Evolutionary conservation across 768 basidiomycete genomes (phyloP).

Genomic region (Lentinula detonsa): DNA sequence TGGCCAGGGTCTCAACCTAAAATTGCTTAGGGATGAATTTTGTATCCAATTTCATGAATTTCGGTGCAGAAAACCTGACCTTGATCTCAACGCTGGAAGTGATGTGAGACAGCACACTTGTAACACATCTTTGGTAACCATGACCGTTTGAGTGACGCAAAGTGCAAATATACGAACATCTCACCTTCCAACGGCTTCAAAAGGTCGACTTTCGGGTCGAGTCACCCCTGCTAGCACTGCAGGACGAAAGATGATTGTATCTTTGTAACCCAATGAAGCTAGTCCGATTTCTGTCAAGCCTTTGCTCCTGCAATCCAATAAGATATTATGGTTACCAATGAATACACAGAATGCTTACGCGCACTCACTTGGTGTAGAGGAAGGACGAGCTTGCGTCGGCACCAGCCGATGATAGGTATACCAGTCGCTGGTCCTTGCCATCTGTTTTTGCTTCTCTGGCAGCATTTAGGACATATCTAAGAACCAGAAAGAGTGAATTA

Average conservation of each 20-base stretch:
- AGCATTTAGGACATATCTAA: conserved; percentile 69
- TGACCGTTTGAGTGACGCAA: background rate
- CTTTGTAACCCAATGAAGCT: conserved; percentile 60
- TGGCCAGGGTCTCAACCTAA: conserved; percentile 49
- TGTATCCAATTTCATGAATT: background rate
- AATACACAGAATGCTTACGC: background rate
- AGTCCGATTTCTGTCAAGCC: conserved; percentile 69
- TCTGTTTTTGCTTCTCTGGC: conserved; percentile 57
- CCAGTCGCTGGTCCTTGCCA: conserved; percentile 48
- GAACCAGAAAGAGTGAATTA: background rate
- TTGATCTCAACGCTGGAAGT: conserved; percentile 36
- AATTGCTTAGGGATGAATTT: background rate
- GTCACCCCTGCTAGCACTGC: conserved; percentile 19
- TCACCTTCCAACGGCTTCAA: conserved; percentile 39
- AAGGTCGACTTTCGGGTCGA: conserved; percentile 30
- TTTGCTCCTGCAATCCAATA: conserved; percentile 46
- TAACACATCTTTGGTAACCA: conserved; percentile 24
- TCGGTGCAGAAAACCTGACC: conserved; percentile 17
- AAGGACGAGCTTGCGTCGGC: conserved; percentile 45
- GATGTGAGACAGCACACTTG: conserved; percentile 30
- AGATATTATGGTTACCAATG: background rate
- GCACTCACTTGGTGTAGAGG: conserved; percentile 41
- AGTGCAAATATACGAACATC: background rate
- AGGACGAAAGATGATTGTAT: conserved; percentile 69
- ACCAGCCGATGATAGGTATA: conserved; percentile 57